phyloP scores from a whole-genome alignment of 225 moss, liverwort and hornwort genomes.

The Climacium dendroides region DNA sequence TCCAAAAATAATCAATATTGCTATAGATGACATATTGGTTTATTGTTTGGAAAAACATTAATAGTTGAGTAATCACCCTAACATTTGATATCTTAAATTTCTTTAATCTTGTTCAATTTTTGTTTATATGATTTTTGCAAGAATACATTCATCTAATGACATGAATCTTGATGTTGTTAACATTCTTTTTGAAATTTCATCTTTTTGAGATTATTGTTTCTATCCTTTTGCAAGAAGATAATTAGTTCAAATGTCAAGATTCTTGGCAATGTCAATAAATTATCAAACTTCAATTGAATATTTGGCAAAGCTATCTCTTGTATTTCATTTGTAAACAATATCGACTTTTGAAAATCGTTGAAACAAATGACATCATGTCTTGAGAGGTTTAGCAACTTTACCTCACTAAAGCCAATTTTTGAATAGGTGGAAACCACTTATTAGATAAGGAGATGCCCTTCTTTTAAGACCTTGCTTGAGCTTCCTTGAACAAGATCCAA shows the following conservation, averaged over 20 bases:
- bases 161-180: not conserved
- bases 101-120: not conserved
- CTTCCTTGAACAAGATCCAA: not conserved
- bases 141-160: not conserved
- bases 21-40: not conserved
- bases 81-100: not conserved
- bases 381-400: not conserved
- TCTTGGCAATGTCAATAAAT: not conserved
- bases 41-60: too few relatives aligned
- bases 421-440: accelerated
- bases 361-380: not conserved
- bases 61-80: accelerated
- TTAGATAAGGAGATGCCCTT: not conserved
- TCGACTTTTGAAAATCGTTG: not conserved
- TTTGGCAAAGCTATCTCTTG: not conserved
- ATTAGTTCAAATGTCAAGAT: not conserved
- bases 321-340: not conserved
- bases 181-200: not conserved
- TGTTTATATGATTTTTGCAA: not conserved
- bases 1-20: not conserved
- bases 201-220: not conserved
- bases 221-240: not conserved
- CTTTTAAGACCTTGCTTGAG: not conserved
- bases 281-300: not conserved
- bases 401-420: not conserved